Evolutionary conservation across 331 rosid genomes (phyloP).

Genomic region (Malus hybrid): DNA sequence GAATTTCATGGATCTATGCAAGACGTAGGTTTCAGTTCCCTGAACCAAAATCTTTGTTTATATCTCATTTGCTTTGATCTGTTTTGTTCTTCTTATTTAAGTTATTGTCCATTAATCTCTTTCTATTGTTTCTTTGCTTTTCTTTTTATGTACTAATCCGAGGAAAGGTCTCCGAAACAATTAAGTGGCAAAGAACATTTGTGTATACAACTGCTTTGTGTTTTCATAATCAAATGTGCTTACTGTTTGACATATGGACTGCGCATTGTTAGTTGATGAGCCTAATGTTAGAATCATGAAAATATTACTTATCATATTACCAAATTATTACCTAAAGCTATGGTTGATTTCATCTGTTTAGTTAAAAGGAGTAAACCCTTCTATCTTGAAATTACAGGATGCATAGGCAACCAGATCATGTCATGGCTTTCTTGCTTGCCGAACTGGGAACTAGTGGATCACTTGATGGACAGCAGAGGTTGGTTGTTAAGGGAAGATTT

Average conservation of each 20-base stretch:
- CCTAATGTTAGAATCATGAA: neutral
- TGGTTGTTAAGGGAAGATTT: conserved; percentile 94
- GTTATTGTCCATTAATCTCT: neutral
- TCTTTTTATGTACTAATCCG: too few species aligned
- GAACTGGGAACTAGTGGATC: conserved; percentile 97
- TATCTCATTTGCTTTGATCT: neutral
- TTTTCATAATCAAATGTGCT: neutral
- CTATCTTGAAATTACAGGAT: conserved; percentile 38
- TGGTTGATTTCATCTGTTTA: neutral
- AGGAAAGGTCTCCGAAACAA: too few species aligned
- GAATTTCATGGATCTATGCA: conserved; percentile 96
- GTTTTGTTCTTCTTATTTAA: neutral
- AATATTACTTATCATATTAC: neutral
- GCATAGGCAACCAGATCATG: conserved; percentile 96
- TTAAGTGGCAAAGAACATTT: too few species aligned
- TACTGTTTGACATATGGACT: neutral
- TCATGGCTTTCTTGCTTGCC: conserved; percentile 90
- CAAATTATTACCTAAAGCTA: neutral
- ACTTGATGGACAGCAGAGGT: conserved; percentile 92
- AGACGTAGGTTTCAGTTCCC: conserved; percentile 52
- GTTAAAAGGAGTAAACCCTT: neutral
- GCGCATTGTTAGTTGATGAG: neutral
- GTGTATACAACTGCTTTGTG: neutral
- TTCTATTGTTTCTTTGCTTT: neutral
- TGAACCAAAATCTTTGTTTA: neutral